Evolutionary conservation across 352 stramenopile species (phyloP).

Genomic region (Hyphochytrium catenoides): DNA sequence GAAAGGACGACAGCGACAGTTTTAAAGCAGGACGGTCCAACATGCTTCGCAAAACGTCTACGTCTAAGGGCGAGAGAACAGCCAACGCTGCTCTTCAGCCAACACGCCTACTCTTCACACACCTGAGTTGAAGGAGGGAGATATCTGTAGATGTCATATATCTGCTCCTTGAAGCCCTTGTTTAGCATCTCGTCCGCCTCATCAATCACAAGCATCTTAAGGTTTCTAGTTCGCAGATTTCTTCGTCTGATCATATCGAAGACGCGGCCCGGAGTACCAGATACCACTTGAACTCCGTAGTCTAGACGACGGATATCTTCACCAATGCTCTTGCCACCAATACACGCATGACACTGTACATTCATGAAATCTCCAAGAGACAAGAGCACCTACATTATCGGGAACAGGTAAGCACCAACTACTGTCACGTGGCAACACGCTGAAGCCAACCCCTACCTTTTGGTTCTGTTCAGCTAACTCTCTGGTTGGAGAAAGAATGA

Average conservation of each 20-base stretch:
- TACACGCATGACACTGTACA: constrained; percentile 85
- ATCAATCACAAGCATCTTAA: constrained; percentile 91
- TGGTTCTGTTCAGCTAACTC: constrained; percentile 92
- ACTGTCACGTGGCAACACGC: no score
- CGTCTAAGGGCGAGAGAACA: constrained; percentile 59
- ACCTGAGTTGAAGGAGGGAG: constrained; percentile 6
- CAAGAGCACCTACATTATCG: no score
- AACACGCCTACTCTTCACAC: constrained; percentile 4
- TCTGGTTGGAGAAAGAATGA: constrained; percentile 84
- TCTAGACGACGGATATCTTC: constrained; percentile 86
- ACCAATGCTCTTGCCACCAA: constrained; percentile 78
- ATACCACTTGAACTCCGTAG: constrained; percentile 78
- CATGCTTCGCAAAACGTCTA: no score
- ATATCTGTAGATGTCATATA: constrained; percentile 92
- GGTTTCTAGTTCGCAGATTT: constrained; percentile 60
- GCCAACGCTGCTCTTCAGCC: not conserved
- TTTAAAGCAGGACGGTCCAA: no score
- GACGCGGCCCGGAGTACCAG: constrained; percentile 85
- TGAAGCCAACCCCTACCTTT: no score
- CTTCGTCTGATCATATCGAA: constrained; percentile 89
- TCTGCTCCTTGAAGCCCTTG: constrained; percentile 93
- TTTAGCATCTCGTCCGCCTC: constrained; percentile 96
- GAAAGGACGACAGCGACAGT: no score
- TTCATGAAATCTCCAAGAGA: constrained; percentile 93
- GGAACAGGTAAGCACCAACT: no score